Evolutionary conservation across 495 filamentous ascomycete species (phyloP), one percentile per base, ranked within the genome.

Genomic region (Trypethelium eluteriae): DNA sequence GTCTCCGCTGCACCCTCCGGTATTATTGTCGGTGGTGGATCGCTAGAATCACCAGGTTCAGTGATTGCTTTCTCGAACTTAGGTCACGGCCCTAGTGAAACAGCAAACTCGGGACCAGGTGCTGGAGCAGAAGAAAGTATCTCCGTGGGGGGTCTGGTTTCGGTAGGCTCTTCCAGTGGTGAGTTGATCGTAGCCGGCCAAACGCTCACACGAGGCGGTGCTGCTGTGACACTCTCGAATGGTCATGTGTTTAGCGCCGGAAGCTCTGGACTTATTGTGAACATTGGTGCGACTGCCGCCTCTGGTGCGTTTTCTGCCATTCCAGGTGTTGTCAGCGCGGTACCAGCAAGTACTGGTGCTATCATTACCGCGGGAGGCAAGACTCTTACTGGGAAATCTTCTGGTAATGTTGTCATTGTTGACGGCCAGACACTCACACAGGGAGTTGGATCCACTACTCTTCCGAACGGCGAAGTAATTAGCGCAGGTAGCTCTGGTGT

Each of bases 211-310:
- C 56, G 34, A 12, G 38, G 35, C 6, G 50, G 38, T 46, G 65
- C 50, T 16, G 34, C 56, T 10, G 41, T 12, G 5, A 63, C 65
- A 0, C 34, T 39, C 4, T 10, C 46, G 12, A 61, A 44, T 36
- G 65, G 65, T 11, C 57, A 67, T 6, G 57, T 36, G 16, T 39
- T 67, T 35, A 67, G 65, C 34, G 56, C 39, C 25, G 36, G 11
- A 6, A 36, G 53, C 9, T 32, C 56, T 14, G 65, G 53, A 10
- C 38, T 36, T 2, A 38, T 44, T 7, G 57, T 67, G 6, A 32
- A 38, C n/a, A 44, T 16, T 3, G 62, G 59, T 25, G 39, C 36
- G 10, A 34, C 16, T 16, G 59, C 39, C 14, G 2, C 59, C 16
- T 46, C 65, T 25, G 62, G 16, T 14, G 62, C 47, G 2, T 49